These are phyloP conservation scores for Smittium culicis DNA, from an alignment of 371 early-diverging fungal species.

Conservation along the genomic window DNA sequence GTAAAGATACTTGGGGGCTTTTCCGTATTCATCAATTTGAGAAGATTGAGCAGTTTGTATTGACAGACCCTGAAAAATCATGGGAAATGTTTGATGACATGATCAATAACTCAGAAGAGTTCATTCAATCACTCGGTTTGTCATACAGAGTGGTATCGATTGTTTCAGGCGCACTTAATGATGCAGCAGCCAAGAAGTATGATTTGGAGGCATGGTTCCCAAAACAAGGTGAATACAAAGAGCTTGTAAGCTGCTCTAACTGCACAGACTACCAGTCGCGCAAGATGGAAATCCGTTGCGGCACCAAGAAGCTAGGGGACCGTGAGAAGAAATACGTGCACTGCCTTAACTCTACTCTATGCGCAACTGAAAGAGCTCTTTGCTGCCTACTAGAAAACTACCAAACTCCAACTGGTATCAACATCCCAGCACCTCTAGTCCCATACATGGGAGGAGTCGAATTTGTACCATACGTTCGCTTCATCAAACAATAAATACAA, in stretches of 20 bases:
- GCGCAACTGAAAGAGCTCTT: constrained; percentile 95
- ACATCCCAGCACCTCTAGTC: constrained; percentile 71
- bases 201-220: constrained; percentile 99
- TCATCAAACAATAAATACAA: background rate
- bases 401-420: constrained; percentile 85
- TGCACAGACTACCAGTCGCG: constrained; percentile 99
- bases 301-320: constrained; percentile 92
- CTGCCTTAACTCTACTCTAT: constrained; percentile 97
- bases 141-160: constrained; percentile 94
- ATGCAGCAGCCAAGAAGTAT: constrained; percentile 99
- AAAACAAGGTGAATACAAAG: constrained; percentile 94
- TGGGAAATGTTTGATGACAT: constrained; percentile 98
- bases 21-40: constrained; percentile 99
- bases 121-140: constrained; percentile 89
- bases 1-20: constrained; percentile 98
- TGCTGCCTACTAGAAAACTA: constrained; percentile 98
- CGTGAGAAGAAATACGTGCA: constrained; percentile 96
- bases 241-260: constrained; percentile 98
- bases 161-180: constrained; percentile 96
- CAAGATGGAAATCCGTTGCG: constrained; percentile 92
- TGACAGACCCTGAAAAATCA: constrained; percentile 93
- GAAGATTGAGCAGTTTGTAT: constrained; percentile 98
- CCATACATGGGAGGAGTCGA: constrained; percentile 88
- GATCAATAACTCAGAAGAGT: constrained; percentile 87
- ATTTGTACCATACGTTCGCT: constrained; percentile 68